Evolutionary conservation across 352 stramenopile species (phyloP).

Genomic region (Globisporangium carolinianum): DNA sequence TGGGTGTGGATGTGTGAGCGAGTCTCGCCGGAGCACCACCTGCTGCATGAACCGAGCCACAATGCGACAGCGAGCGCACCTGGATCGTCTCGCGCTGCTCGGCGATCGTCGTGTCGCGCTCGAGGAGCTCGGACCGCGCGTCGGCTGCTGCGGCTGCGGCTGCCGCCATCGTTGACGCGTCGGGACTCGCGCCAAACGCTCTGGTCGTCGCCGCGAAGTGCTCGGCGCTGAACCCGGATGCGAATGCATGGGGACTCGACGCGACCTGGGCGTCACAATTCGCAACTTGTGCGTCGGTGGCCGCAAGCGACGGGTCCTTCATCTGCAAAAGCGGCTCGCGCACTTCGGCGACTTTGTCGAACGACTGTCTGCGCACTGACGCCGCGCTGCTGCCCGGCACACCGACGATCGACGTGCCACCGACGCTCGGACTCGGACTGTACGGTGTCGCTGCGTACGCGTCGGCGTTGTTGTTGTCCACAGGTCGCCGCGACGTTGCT

Average conservation of each 20-base stretch:
- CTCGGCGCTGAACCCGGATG: conserved; percentile 10
- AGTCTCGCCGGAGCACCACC: no score
- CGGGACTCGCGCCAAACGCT: background rate
- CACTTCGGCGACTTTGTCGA: conserved; percentile 33
- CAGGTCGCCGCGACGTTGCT: conserved; percentile 8
- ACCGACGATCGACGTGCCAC: background rate
- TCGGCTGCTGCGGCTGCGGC: conserved; percentile 9
- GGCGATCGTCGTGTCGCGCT: conserved; percentile 77
- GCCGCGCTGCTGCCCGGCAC: background rate
- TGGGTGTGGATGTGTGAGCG: background rate
- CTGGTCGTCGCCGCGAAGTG: conserved; percentile 8
- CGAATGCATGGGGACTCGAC: background rate
- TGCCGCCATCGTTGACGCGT: background rate
- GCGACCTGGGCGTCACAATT: background rate
- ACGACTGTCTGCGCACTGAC: conserved; percentile 4
- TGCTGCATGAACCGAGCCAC: background rate
- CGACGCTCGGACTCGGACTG: background rate
- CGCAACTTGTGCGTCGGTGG: background rate
- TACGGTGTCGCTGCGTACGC: conserved; percentile 12
- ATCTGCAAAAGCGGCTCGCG: conserved; percentile 24
- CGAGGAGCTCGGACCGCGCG: conserved; percentile 30
- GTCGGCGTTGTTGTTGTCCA: conserved; percentile 23
- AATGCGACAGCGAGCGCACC: conserved; percentile 11
- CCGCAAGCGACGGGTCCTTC: conserved; percentile 13
- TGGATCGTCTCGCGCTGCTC: conserved; percentile 87